These are phyloP conservation scores for Allantophomopsis lycopodina DNA, from an alignment of 2,329 filamentous ascomycete species.

Conservation along the genomic window DNA sequence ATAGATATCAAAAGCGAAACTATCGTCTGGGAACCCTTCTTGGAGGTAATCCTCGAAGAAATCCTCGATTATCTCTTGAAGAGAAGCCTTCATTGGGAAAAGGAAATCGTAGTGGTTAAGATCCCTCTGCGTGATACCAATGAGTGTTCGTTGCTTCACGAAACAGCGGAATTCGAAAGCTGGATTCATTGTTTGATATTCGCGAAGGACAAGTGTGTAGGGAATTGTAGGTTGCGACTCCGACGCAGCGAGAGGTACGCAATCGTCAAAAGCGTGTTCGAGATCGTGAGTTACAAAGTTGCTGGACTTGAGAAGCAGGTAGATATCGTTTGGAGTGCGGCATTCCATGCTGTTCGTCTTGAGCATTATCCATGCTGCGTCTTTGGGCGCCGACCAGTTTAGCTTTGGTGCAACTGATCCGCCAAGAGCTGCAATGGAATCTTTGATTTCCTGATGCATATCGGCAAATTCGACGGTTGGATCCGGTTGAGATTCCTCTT, in stretches of 20 bases:
- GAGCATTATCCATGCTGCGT: slow-evolving; percentile 82
- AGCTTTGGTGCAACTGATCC: slow-evolving; percentile 84
- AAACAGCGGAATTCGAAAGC: slow-evolving; percentile 94
- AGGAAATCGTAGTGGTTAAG: slow-evolving; percentile 85
- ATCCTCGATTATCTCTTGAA: slow-evolving; percentile 54
- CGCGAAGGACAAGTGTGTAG: slow-evolving; percentile 61
- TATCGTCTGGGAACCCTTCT: slow-evolving; percentile 68
- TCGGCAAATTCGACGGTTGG: slow-evolving; percentile 37
- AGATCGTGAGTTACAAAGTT: slow-evolving; percentile 92
- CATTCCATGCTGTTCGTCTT: slow-evolving; percentile 87
- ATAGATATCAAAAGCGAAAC: slow-evolving; percentile 87
- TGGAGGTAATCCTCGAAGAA: slow-evolving; percentile 68
- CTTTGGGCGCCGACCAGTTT: slow-evolving; percentile 95
- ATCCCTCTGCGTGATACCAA: slow-evolving; percentile 81
- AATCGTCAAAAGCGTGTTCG: slow-evolving; percentile 82
- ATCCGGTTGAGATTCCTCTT: slow-evolving; percentile 17
- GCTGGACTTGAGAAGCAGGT: slow-evolving; percentile 85
- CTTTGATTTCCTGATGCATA: slow-evolving; percentile 63
- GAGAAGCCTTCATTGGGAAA: slow-evolving; percentile 41
- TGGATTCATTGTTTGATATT: slow-evolving; percentile 79
- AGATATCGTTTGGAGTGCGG: slow-evolving; percentile 77
- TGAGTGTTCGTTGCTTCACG: slow-evolving; percentile 65
- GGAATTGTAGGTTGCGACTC: slow-evolving; percentile 19
- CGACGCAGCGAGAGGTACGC: slow-evolving; percentile 9
- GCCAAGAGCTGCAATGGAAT: slow-evolving; percentile 67